Evolutionary conservation across 2,329 filamentous ascomycete species (phyloP).

Genomic region (Botryotinia calthae): DNA sequence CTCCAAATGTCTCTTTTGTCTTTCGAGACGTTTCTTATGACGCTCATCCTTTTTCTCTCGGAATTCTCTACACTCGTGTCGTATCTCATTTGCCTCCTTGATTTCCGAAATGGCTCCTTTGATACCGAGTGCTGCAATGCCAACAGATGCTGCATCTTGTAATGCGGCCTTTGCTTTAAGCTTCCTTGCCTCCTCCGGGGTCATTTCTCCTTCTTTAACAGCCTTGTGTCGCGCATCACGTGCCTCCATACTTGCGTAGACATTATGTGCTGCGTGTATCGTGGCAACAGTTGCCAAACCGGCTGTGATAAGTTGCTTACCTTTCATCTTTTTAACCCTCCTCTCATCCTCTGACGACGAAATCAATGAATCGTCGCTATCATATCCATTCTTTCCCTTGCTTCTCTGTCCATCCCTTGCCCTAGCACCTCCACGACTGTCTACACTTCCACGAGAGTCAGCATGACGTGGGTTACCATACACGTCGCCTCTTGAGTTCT

Average conservation of each 20-base stretch:
- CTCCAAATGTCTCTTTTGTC: slow-evolving; percentile 39
- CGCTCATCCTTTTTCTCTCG: slow-evolving; percentile 47
- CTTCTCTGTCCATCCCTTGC: slow-evolving; percentile 32
- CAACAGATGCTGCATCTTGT: slow-evolving; percentile 63
- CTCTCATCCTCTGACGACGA: slow-evolving; percentile 62
- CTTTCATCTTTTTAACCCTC: slow-evolving; percentile 60
- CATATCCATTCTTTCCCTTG: slow-evolving; percentile 35
- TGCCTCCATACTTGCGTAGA: slow-evolving; percentile 63
- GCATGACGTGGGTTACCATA: slow-evolving; percentile 36
- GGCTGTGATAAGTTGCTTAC: slow-evolving; percentile 64
- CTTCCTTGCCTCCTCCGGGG: slow-evolving; percentile 59
- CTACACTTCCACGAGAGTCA: slow-evolving; percentile 34
- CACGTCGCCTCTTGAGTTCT: slow-evolving; percentile 26
- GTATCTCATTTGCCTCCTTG: slow-evolving; percentile 64
- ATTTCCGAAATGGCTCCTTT: slow-evolving; percentile 63
- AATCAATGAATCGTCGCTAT: slow-evolving; percentile 51
- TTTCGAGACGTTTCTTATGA: slow-evolving; percentile 46
- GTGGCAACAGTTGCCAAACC: slow-evolving; percentile 66
- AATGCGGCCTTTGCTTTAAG: slow-evolving; percentile 62
- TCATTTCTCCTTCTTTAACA: slow-evolving; percentile 62
- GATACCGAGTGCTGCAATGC: slow-evolving; percentile 65
- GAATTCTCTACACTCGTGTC: slow-evolving; percentile 54
- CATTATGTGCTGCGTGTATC: slow-evolving; percentile 64
- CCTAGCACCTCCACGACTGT: slow-evolving; percentile 26
- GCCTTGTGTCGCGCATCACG: slow-evolving; percentile 58